Percentiles rank a stretch among this genome's conserved stretches.
Evolutionary conservation across 2,329 filamentous ascomycete genomes (phyloP).

Genomic region (Paraconiothyrium brasiliense): DNA sequence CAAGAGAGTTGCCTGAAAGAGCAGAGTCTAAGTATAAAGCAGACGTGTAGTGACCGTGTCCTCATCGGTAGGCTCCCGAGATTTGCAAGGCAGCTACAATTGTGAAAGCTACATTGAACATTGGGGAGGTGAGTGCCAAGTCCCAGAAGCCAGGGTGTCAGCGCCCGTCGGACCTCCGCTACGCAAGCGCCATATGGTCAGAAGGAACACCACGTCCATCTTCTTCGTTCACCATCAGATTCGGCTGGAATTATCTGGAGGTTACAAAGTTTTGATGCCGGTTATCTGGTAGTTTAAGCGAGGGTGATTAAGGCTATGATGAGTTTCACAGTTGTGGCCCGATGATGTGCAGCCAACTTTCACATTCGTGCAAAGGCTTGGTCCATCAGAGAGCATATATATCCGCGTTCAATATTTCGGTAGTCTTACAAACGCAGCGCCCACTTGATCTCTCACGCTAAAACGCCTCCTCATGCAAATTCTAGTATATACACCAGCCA

Average conservation of each 20-base stretch:
- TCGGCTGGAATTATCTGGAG: too few species aligned
- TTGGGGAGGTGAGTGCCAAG: constrained; percentile 17
- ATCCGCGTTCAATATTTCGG: constrained; percentile 5
- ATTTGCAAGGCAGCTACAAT: constrained; percentile 31
- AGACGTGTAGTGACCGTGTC: constrained; percentile 22
- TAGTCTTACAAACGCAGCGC: constrained; percentile 29
- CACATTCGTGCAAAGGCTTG: not conserved
- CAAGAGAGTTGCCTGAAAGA: constrained; percentile 24
- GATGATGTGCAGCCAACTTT: too few species aligned
- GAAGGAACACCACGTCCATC: constrained; percentile 6
- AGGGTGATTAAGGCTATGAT: too few species aligned
- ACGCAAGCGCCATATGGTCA: not conserved
- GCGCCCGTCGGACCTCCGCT: constrained; percentile 8
- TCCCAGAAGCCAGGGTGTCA: constrained; percentile 6
- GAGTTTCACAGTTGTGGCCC: too few species aligned
- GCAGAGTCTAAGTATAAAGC: constrained; percentile 17
- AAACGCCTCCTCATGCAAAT: constrained; percentile 43
- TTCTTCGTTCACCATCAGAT: too few species aligned
- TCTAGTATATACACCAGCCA: constrained; percentile 45
- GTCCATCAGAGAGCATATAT: not conserved
- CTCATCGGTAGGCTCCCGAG: constrained; percentile 19
- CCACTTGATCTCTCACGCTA: constrained; percentile 21
- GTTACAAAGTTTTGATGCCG: too few species aligned
- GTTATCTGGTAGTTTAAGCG: too few species aligned
- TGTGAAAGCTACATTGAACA: constrained; percentile 11